phyloP scores from a whole-genome alignment of 2,329 filamentous ascomycete genomes.

The Botrytis deweyae region DNA sequence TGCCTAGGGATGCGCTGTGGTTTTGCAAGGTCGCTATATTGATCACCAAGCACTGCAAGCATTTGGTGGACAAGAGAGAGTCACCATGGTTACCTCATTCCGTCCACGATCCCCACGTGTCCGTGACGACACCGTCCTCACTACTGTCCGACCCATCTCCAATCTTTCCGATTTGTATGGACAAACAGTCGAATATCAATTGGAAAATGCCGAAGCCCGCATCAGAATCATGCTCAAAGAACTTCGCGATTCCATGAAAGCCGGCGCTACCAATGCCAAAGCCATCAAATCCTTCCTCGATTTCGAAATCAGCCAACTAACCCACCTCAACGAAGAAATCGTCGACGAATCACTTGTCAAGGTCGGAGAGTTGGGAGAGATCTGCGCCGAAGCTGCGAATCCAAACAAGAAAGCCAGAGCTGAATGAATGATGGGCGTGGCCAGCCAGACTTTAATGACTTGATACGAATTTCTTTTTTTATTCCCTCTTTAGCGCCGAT shows the following conservation, averaged over 20 bases:
- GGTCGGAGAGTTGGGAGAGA: slow-evolving; percentile 35
- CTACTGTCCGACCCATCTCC: slow-evolving; percentile 42
- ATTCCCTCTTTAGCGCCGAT: slow-evolving; percentile 4
- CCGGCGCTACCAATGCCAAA: slow-evolving; percentile 39
- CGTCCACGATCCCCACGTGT: slow-evolving; percentile 43
- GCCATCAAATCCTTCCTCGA: slow-evolving; percentile 42
- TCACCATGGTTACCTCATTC: slow-evolving; percentile 50
- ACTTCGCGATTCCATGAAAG: slow-evolving; percentile 40
- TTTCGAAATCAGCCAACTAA: slow-evolving; percentile 38
- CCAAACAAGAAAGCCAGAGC: slow-evolving; percentile 29
- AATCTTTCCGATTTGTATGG: slow-evolving; percentile 42
- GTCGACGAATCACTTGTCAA: slow-evolving; percentile 37
- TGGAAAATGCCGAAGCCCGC: slow-evolving; percentile 42
- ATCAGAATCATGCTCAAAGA: slow-evolving; percentile 40
- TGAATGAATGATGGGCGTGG: slow-evolving; percentile 17
- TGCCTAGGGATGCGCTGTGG: slow-evolving; percentile 42
- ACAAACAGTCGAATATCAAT: slow-evolving; percentile 43
- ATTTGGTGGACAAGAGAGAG: slow-evolving; percentile 45
- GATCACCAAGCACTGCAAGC: slow-evolving; percentile 46
- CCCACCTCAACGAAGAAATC: slow-evolving; percentile 39
- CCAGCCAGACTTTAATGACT: background rate
- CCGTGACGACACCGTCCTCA: slow-evolving; percentile 44
- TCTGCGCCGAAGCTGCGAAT: slow-evolving; percentile 32
- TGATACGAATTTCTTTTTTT: slow-evolving; percentile 23
- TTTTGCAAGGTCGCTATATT: slow-evolving; percentile 49